Evolutionary conservation across 2,329 filamentous ascomycete genomes (phyloP), one percentile per base, ranked within the genome.

Genomic region (Xylaria multiplex): DNA sequence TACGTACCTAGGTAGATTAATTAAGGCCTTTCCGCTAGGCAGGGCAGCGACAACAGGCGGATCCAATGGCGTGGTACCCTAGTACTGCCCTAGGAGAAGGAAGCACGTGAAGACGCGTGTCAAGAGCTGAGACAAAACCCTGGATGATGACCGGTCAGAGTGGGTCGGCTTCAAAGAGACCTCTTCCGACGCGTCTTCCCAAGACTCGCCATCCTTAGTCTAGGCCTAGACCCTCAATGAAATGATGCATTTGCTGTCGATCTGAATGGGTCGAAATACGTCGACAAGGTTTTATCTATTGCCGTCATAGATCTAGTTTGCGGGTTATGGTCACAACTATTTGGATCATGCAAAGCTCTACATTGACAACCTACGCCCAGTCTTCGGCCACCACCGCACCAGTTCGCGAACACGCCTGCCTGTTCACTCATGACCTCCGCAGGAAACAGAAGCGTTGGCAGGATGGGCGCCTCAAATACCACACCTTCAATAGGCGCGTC

Each of bases 391-490:
- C 69, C 53, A 74, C 71, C 24, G 93, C 93, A 1, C 84, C 87
- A 0, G 93, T 97, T 45, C 83, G 91, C 75, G 93, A 96, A 75
- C 96, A 91, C 78, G 85, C 88, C 68, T 97, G 94, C 77, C 88
- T 97, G 4, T 97, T 92, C 79, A 96, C 93, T 1, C 88, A 92
- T 76, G 94, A 97, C 76, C 78, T 97, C 48, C 88, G 89, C 58
- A 89, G 92, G 62, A 97, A 97, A 80, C 90, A 93, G 72, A 97
- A 97, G 77, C 85, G 92, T 67, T 97, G 94, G 94, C 93, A 97
- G 74, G 94, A 97, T 89, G 94, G 95, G 42, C 89, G 89, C 58
- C 86, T 97, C 67, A 91, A 91, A 70, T 97, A 91, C 70, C 94
- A 97, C 76, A 91, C 91, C 0, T 97, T 97, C 86, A 97, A 97